Evolutionary conservation across 106 monocot genomes (phyloP), one percentile per base, ranked within the genome.

Genomic region (Apostasia ramifera): DNA sequence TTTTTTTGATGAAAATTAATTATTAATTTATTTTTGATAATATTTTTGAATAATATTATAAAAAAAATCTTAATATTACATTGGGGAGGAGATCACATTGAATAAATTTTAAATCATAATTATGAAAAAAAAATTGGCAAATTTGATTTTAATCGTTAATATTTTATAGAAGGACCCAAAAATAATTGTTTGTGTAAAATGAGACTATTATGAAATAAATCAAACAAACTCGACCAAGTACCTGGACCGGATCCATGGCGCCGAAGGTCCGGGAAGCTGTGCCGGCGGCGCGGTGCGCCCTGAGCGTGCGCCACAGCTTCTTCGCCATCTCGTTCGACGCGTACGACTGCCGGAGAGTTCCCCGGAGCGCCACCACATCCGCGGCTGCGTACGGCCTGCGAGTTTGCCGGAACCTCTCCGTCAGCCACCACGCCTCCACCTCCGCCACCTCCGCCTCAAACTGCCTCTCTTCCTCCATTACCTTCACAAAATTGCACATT

Each of bases 251-350:
- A 81, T 95, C 91, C 44, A 95, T 83, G 8, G 94, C 88, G 63
- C 94, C 94, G 76, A 95, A 95, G 54, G 94, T 95, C 14, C 94
- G 80, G 2, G 91, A 91, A 57, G 94, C 85, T 0, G 94, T 88
- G 69, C 94, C 88, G 40, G 77, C 74, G 59, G 83, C 79, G 13
- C 85, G 88, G 88, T 95, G 94, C 12, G 79, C 26, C 68, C 82
- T 91, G 57, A 95, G 91, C 5, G 84, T 88, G 55, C 70, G 73
- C 94, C 94, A 95, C 0, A 95, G 86, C 78, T 95, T 95, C 78
- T 84, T 85, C 15, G 94, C 88, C 3, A 91, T 69, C 46, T 82
- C 78, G 59, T 80, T 57, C 42, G 94, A 88, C 48, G 85, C 85
- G 62, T 95, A 95, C 66, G 66, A 71, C 68, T 88, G 91, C n/a